Conservation (phyloP, 805 yeast genomes). For the Yarrowia keelungensis region DNA sequence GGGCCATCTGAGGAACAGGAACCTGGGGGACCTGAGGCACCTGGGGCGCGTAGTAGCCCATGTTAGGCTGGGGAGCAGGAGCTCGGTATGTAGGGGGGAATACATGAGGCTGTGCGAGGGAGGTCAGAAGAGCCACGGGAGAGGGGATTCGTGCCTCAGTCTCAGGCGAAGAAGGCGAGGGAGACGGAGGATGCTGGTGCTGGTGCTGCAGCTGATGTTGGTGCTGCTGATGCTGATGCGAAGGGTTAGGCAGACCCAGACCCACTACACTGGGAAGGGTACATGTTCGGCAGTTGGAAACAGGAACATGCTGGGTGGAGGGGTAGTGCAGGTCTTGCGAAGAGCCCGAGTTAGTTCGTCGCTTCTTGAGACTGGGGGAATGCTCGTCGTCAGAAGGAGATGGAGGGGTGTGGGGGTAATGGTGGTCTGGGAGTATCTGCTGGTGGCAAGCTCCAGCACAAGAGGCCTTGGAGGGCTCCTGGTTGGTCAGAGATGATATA, state of each 20-base stretch:
- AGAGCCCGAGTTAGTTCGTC: slow-evolving; percentile 26
- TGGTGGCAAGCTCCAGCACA: slow-evolving; percentile 26
- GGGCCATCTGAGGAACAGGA: not conserved
- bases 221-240: slow-evolving; percentile 21
- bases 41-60: slow-evolving; percentile 24
- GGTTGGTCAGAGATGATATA: slow-evolving; percentile 36
- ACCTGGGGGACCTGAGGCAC: slow-evolving; percentile 13
- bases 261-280: slow-evolving; percentile 25
- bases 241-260: slow-evolving; percentile 29
- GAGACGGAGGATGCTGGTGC: slow-evolving; percentile 37
- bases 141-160: slow-evolving; percentile 36
- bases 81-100: slow-evolving; percentile 18
- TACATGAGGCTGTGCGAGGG: slow-evolving; percentile 26
- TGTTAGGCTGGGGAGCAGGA: slow-evolving; percentile 15
- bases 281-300: slow-evolving; percentile 35
- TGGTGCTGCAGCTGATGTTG: slow-evolving; percentile 13
- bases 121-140: slow-evolving; percentile 30
- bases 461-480: slow-evolving; percentile 33
- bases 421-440: slow-evolving; percentile 30
- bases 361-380: slow-evolving; percentile 30
- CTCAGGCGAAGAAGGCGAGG: slow-evolving; percentile 34
- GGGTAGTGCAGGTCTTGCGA: slow-evolving; percentile 28
- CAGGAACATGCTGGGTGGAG: slow-evolving; percentile 9
- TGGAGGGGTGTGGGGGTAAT: slow-evolving; percentile 34
- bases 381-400: slow-evolving; percentile 37